phyloP scores from a whole-genome alignment of 805 yeast species.

The Saccharomycopsis selenospora region DNA sequence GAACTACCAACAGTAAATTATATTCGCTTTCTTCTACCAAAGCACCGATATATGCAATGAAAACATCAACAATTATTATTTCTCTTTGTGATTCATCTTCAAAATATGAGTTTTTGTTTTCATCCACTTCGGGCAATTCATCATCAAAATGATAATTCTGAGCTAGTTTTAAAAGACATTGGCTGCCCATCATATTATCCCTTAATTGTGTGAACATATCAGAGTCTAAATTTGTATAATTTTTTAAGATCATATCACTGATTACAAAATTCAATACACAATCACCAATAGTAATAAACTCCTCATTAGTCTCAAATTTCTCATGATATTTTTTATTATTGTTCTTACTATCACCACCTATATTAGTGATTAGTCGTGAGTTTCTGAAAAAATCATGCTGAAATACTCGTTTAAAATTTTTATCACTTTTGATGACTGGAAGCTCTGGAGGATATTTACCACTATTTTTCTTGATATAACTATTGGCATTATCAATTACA shows the following conservation, averaged over 20 bases:
- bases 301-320: neutral
- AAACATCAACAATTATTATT: neutral
- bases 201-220: neutral
- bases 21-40: neutral
- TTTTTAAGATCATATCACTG: neutral
- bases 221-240: neutral
- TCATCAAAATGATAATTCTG: neutral
- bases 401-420: neutral
- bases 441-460: constrained; percentile 4
- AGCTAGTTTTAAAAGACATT: neutral
- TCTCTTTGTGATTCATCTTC: neutral
- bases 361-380: too few species aligned
- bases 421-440: constrained; percentile 2
- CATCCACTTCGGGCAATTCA: neutral
- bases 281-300: neutral
- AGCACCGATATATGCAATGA: neutral
- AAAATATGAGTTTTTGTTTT: neutral
- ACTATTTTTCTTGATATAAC: constrained; percentile 22
- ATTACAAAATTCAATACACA: neutral
- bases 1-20: neutral
- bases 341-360: neutral
- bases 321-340: neutral
- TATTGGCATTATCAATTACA: neutral
- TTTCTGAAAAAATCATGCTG: constrained; percentile 23
- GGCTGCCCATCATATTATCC: neutral